Percentiles rank a stretch among this genome's conserved stretches.
phyloP scores from a whole-genome alignment of 108 stramenopile genomes.

The Phaeodactylum tricornutum region DNA sequence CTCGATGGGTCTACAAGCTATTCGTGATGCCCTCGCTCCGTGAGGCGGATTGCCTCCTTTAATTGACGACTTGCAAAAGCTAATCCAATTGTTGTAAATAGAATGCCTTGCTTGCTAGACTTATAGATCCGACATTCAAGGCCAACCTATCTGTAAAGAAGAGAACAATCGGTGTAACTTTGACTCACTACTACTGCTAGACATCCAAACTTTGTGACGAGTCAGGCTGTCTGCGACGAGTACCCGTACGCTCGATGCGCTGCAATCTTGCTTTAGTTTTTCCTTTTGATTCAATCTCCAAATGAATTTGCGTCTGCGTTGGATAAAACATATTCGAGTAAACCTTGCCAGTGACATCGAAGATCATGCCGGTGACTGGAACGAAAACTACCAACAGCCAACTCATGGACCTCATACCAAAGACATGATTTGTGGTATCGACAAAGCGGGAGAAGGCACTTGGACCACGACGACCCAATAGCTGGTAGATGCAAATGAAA shows the following conservation, averaged over 20 bases:
- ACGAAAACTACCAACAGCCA: slow-evolving; percentile 57
- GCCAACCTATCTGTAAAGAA: no score
- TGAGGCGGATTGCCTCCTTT: slow-evolving; percentile 1
- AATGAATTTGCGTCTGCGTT: slow-evolving; percentile 81
- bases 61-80: no score
- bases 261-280: no score
- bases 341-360: slow-evolving; percentile 73
- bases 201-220: no score
- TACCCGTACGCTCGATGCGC: no score
- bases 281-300: slow-evolving; percentile 43
- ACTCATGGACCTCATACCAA: slow-evolving; percentile 46
- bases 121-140: no score
- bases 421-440: slow-evolving; percentile 41
- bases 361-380: slow-evolving; percentile 43
- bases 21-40: slow-evolving; percentile 15
- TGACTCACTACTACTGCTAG: no score
- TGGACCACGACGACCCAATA: slow-evolving; percentile 3
- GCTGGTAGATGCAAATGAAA: slow-evolving; percentile 42
- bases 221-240: no score
- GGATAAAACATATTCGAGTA: slow-evolving; percentile 76
- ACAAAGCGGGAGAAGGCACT: slow-evolving; percentile 22
- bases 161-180: no score
- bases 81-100: neutral
- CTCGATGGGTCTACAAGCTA: slow-evolving; percentile 10
- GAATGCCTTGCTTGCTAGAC: no score